Base-by-base conservation (phyloP, 352 stramenopile species). In the Thraustochytrium sp. region DNA sequence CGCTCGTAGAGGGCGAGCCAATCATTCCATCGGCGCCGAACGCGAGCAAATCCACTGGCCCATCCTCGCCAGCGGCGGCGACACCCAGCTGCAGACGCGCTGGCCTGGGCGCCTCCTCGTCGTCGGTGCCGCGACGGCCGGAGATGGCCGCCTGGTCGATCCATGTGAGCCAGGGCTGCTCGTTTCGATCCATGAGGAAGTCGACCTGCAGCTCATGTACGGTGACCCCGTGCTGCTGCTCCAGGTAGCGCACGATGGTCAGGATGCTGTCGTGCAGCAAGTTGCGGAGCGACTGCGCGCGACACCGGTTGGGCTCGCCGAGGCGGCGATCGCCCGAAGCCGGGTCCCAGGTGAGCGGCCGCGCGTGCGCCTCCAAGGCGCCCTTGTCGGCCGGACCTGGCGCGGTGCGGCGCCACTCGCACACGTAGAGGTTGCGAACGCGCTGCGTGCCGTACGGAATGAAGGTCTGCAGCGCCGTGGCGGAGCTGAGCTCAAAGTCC, bases 111-210 rank as follows among this genome's bases (percentile, higher is more conserved):
- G 51, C 68, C 46, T 13, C 68, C 46, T 13, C 53, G 18, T 36
- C 13, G 31, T 4, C 68, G 59, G 26, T 49, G 42, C 9, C 48
- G 16, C 48, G n/a, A 55, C 16, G 48, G 48, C 48, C n/a, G 48
- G 48, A 21, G 29, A 72, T 21, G 1, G 0, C 13, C n/a, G 59
- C 59, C 8, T 11, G 4, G 8, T 49, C 34, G 8, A 80, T 40
- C 68, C 68, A 80, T 8, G 40, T 61, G 18, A 80, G 53, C 68
- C 68, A 80, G 9, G 68, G 68, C 13, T 34, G 9, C 34, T 72
- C 68, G 31, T 80, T 44, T 18, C 16, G 5, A 31, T 64, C 68
- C 42, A 80, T 44, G 68, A 68, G 4, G 63, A 63, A 80, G 9
- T 80, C 21, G 13, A 13, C 31, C 5, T 44, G n/a, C 11, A 80